These are phyloP conservation scores for Vitis cinerea DNA, from an alignment of 164 flowering plant genomes.

Conservation along the genomic window DNA sequence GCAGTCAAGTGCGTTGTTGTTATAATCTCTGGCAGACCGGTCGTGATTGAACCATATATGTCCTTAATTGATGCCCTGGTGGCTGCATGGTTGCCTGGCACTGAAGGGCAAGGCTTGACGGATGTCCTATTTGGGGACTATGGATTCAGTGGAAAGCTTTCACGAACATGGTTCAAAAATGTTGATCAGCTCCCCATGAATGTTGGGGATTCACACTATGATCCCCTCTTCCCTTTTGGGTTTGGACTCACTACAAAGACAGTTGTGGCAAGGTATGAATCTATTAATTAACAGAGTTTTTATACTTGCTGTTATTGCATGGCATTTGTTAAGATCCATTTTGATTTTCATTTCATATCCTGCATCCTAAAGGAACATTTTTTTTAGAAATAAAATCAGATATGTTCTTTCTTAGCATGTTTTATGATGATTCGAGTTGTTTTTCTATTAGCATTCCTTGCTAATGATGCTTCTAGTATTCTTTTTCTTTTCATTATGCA, in stretches of 20 bases:
- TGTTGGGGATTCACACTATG: slow-evolving; percentile 52
- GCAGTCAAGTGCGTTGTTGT: slow-evolving; percentile 52
- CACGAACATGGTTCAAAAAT: slow-evolving; percentile 58
- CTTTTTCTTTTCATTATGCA: too few species aligned
- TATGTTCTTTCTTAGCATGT: too few species aligned
- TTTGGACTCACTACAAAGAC: slow-evolving; percentile 50
- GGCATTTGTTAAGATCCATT: too few species aligned
- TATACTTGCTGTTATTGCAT: too few species aligned
- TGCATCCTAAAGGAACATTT: too few species aligned
- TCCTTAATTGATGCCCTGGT: slow-evolving; percentile 51
- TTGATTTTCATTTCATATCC: too few species aligned
- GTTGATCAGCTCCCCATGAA: slow-evolving; percentile 67
- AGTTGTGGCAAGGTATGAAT: slow-evolving; percentile 36
- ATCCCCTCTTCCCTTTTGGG: slow-evolving; percentile 59
- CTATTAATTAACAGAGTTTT: not conserved
- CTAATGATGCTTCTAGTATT: too few species aligned
- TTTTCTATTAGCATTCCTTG: too few species aligned
- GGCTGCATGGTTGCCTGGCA: slow-evolving; percentile 73
- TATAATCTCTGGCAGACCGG: slow-evolving; percentile 53
- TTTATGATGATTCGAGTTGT: too few species aligned
- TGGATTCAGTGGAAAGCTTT: slow-evolving; percentile 53
- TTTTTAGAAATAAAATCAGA: too few species aligned
- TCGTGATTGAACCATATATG: slow-evolving; percentile 57
- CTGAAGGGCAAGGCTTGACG: slow-evolving; percentile 59
- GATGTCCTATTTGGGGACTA: slow-evolving; percentile 60